Base-by-base conservation (phyloP, 495 filamentous ascomycete species). In the Cercophora scortea region DNA sequence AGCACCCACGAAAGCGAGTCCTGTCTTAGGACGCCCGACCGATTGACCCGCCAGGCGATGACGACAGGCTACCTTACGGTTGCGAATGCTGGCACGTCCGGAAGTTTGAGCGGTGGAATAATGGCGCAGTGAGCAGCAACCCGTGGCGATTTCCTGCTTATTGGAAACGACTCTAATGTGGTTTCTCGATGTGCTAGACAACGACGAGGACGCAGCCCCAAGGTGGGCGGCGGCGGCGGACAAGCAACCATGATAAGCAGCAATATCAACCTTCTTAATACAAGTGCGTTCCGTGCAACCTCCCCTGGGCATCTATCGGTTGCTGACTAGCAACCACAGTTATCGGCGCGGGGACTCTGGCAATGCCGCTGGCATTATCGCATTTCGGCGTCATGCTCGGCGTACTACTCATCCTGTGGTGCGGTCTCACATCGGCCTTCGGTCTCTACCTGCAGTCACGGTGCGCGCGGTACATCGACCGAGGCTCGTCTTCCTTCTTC, bases 191-290 rank as follows among this genome's bases (percentile, higher is more conserved):
- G 8, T 4, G 33, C 25, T 25, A 69, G 64, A 52, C 62, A 55
- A 47, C 69, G 71, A 40, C 63, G 66, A 46, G 51, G 58, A 8
- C 63, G 62, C 43, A 66, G 61, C 49, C 65, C 74, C 50, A 72
- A 72, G 51, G 68, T 71, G 55, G 71, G 70, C 45, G 57, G 69
- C 34, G 70, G 69, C 46, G 57, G 69, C 38, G 91, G 93, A 12
- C 79, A 89, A 58, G 93, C 94, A 47, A 85, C 87, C 49, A 96
- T 90, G 88, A 60, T 84, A 42, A 94, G 88, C 71, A 94, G 90
- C 61, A 86, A 94, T 58, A 87, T 96, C 73, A 98, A 97, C 65
- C 71, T 98, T 15, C 74, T 97, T 53, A 98, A 98, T 70, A 98
- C 93, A 6, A 97, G 86, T 89, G 79, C 47, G 77, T 67, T 52